Percentiles rank a stretch among this genome's conserved stretches.
phyloP scores from a whole-genome alignment of 2,329 filamentous ascomycete species.

The Pyrenophora tritici-repentis region DNA sequence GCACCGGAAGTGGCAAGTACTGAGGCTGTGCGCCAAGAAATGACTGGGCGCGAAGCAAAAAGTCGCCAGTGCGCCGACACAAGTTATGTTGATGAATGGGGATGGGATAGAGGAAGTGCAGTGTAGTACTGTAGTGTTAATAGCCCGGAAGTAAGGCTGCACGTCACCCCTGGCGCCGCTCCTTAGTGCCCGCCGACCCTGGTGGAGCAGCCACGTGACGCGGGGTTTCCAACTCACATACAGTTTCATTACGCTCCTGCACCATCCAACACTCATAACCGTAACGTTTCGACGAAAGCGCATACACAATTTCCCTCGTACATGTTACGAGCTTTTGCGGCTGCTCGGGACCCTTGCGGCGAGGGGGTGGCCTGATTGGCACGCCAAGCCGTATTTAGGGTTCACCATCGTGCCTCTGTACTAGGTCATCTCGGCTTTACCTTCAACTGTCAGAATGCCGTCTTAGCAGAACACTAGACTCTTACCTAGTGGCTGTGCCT shows the following conservation, averaged over 20 bases:
- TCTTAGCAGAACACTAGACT: conserved; percentile 6
- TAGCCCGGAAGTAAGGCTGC: too few relatives aligned
- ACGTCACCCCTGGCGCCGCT: too few relatives aligned
- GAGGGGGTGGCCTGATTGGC: background rate
- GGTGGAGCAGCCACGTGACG: background rate
- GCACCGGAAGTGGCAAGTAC: too few relatives aligned
- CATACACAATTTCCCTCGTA: background rate
- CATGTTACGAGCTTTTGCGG: background rate
- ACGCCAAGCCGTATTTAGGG: background rate
- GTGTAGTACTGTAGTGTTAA: too few relatives aligned
- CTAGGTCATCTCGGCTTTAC: conserved; percentile 6
- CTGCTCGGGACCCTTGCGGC: background rate
- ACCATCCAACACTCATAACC: background rate
- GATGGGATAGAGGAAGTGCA: too few relatives aligned
- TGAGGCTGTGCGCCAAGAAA: too few relatives aligned
- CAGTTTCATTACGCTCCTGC: background rate
- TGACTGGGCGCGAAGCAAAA: too few relatives aligned
- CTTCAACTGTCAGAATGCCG: conserved; percentile 1
- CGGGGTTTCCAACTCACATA: background rate
- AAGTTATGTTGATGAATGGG: too few relatives aligned
- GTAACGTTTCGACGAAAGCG: background rate
- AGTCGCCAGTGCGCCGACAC: too few relatives aligned
- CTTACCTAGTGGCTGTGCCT: conserved; percentile 3
- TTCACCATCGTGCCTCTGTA: conserved; percentile 5
- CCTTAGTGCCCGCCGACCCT: too few relatives aligned